Evolutionary conservation across 2,329 filamentous ascomycete genomes (phyloP).

Genomic region (Chaetomium olivaceum): DNA sequence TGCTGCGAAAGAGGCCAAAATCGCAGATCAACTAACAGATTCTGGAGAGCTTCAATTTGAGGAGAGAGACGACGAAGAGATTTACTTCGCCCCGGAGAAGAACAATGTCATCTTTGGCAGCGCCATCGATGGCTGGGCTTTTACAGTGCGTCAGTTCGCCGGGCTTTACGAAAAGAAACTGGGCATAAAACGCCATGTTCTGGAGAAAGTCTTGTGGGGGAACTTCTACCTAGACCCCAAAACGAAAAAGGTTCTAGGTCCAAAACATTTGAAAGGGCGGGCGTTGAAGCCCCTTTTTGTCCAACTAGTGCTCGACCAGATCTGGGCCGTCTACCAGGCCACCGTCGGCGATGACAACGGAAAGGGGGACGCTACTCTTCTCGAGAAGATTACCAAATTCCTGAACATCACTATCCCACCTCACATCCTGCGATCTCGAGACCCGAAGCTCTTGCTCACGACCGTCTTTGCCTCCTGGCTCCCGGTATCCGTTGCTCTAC

Average conservation of each 20-base stretch:
- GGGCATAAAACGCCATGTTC: conserved; percentile 80
- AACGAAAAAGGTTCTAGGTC: conserved; percentile 86
- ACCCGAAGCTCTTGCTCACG: conserved; percentile 79
- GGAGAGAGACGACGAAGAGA: conserved; percentile 91
- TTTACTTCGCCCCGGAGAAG: conserved; percentile 97
- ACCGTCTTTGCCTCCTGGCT: conserved; percentile 89
- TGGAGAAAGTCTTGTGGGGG: conserved; percentile 96
- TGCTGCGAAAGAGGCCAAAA: conserved; percentile 58
- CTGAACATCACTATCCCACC: conserved; percentile 79
- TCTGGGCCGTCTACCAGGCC: conserved; percentile 94
- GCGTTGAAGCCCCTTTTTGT: conserved; percentile 96
- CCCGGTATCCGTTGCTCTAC: conserved; percentile 84
- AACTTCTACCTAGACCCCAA: conserved; percentile 97
- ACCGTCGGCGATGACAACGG: conserved; percentile 80
- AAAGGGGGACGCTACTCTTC: conserved; percentile 76
- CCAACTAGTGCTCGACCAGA: conserved; percentile 88
- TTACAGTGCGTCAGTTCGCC: conserved; percentile 93
- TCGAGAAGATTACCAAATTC: conserved; percentile 95
- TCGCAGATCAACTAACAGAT: conserved; percentile 52
- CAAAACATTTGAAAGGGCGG: conserved; percentile 90
- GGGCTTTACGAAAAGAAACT: conserved; percentile 94
- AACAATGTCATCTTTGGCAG: conserved; percentile 99
- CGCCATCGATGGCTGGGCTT: conserved; percentile 98
- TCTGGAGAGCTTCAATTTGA: conserved; percentile 71
- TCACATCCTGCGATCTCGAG: conserved; percentile 81